A percentile compares a stretch with the other conserved stretches of the same genome.
Conservation (phyloP, 306 rosid genomes). For the Pterocarpus macrocarpus region DNA sequence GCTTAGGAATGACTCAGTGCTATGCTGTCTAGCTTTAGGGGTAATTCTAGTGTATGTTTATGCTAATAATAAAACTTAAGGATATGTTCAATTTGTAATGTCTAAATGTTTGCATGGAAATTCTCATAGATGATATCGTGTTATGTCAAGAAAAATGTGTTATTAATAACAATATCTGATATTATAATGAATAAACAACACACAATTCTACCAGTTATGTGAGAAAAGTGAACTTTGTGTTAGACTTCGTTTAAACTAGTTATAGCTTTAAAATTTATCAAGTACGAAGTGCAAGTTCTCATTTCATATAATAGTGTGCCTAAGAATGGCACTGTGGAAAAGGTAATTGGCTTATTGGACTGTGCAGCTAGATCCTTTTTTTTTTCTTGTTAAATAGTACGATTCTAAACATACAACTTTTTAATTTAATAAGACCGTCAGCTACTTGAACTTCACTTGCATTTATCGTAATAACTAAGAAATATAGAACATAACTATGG, state of each 20-base stretch:
- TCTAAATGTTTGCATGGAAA: not conserved
- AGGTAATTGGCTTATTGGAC: too few relatives aligned
- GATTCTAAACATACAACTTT: too few relatives aligned
- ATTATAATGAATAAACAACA: not conserved
- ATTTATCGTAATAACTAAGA: too few relatives aligned
- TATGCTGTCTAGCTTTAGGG: not conserved
- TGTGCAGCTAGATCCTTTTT: too few relatives aligned
- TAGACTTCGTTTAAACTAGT: not conserved
- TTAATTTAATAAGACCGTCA: too few relatives aligned
- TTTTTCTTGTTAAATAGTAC: too few relatives aligned
- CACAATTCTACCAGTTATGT: not conserved
- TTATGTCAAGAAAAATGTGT: not conserved
- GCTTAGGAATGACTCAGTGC: not conserved
- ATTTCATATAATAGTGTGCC: too few relatives aligned
- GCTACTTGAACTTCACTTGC: too few relatives aligned
- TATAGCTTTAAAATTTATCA: not conserved
- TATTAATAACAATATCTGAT: not conserved
- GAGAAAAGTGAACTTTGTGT: not conserved
- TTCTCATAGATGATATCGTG: not conserved
- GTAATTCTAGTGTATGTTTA: constrained; percentile 1
- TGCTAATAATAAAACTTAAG: not conserved
- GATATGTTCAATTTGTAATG: not conserved
- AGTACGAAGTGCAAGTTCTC: not conserved
- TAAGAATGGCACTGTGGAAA: too few relatives aligned
- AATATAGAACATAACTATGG: too few relatives aligned